These are phyloP conservation scores for Coniferiporia sulphurascens DNA, from an alignment of 1,284 basidiomycete species.

Conservation along the genomic window DNA sequence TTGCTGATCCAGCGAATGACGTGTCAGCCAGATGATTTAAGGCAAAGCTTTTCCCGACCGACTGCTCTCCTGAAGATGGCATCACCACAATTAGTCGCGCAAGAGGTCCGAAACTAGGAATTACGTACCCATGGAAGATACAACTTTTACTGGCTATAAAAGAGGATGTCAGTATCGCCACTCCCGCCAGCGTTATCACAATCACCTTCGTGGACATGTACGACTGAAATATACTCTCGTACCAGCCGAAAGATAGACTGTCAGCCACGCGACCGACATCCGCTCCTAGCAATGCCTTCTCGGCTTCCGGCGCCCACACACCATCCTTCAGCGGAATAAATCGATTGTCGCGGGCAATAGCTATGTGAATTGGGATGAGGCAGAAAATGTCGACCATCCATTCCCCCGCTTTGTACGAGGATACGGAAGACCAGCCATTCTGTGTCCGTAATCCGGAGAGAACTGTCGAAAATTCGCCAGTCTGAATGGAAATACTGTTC, in stretches of 20 bases:
- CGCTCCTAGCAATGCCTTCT: constrained; percentile 50
- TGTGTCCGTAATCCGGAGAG: constrained; percentile 19
- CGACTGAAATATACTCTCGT: constrained; percentile 57
- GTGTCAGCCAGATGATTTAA: constrained; percentile 61
- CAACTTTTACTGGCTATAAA: constrained; percentile 52
- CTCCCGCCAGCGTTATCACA: neutral
- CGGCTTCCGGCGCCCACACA: constrained; percentile 43
- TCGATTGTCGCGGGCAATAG: constrained; percentile 50
- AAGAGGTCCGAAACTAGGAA: neutral
- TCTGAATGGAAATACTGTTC: constrained; percentile 30
- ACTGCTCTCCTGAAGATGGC: constrained; percentile 42
- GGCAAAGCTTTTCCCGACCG: constrained; percentile 58
- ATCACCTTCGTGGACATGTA: constrained; percentile 54
- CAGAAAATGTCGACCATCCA: constrained; percentile 61
- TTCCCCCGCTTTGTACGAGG: constrained; percentile 45
- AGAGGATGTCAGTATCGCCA: neutral
- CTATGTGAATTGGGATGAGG: constrained; percentile 60
- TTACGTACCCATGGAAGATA: constrained; percentile 55
- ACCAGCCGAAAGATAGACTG: constrained; percentile 57
- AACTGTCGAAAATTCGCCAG: constrained; percentile 23
- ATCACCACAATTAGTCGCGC: neutral
- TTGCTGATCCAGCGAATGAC: constrained; percentile 61
- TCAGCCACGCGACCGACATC: constrained; percentile 55
- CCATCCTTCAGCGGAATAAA: constrained; percentile 60
- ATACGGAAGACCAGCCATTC: constrained; percentile 27